Evolutionary conservation across 2,329 filamentous ascomycete species (phyloP), one percentile per base, ranked within the genome.

Genomic region (Lomentospora prolificans): DNA sequence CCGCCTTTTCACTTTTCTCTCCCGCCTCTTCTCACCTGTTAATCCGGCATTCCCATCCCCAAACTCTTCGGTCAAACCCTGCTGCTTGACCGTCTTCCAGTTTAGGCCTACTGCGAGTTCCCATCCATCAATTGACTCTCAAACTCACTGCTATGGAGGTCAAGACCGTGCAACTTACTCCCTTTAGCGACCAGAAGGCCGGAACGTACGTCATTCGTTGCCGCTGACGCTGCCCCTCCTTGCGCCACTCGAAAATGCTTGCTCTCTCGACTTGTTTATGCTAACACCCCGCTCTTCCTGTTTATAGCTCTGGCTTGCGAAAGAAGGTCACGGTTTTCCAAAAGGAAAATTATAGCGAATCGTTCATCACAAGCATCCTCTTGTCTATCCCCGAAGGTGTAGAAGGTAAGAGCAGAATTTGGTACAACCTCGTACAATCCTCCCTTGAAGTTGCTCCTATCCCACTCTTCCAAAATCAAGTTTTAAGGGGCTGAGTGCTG

Each of bases 301-400:
- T 7, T 3, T 59, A 57, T 66, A 97, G 92, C 64, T 99, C 94
- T 63, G 94, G 94, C 72, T 90, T 99, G 72, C 90, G 94, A 62
- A 99, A 99, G 77, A 97, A 95, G 84, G 94, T 97, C 76, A 90
- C 89, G 67, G 89, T 96, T 70, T 99, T 99, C 80, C 90, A 99
- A 73, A 80, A 96, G 74, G 79, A 85, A 58, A 82, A 99, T 76
- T 99, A 99, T 81, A 91, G 89, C 73, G 94, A 99, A 75, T 85
- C 92, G 54, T 99, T 99, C 71, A 82, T 99, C 63, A 81, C 92
- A 61, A 92, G 90, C 72, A 96, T 96, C 69, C 82, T 99, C 63
- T 84, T 95, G 60, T 96, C 94, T 54, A 99, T 99, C 65, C 94
- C 94, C 30, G 94, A 99, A 73, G 94, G 94, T 60, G 91, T 79